Evolutionary conservation across 768 basidiomycete genomes (phyloP), one percentile per base, ranked within the genome.

Genomic region (Tylopilus sp.): DNA sequence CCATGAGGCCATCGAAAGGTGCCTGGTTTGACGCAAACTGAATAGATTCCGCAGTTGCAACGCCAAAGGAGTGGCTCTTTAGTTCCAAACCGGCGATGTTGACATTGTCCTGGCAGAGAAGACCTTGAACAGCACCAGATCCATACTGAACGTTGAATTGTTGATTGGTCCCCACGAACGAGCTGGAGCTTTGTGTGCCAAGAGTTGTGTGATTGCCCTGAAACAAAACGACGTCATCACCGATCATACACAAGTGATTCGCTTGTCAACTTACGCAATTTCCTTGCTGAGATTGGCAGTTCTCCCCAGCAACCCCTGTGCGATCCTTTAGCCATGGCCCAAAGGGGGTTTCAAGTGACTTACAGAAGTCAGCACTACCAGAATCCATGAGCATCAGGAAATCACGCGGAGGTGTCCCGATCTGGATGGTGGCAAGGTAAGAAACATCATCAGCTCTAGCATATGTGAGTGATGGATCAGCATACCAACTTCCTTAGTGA

Each of bases 1-100:
- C 88, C 82, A 90, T 85, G 33, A 91, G 67, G 15, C 89, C 87
- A 62, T 89, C 85, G 55, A 87, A 88, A 1, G 78, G 72, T 36
- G 74, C n/a, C n/a, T 73, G 1, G 53, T 47, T 54, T 33, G 62
- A 60, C 13, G 81, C 73, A 69, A 92, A 91, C 30, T 89, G 81
- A 0, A 66, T 59, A 44, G 77, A 81, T 67, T 91, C 90, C 12
- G 57, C 35, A 2, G 67, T 69, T 7, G 86, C 79, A 20, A 83
- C 82, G 48, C 91, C 91, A 54, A 92, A 90, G 0, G 75, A 78
- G 65, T 89, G 87, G 4, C 59, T 71, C 5, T 63, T 63, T 35
- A 91, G 72, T 0, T 68, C 55, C 36, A 91, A 72, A 18, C 84
- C 86, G 3, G 83, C 88, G 48, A 93, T 69, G 38, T 60, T 69